Base-by-base conservation (phyloP, 352 stramenopile species). In the Globisporangium canariense region DNA sequence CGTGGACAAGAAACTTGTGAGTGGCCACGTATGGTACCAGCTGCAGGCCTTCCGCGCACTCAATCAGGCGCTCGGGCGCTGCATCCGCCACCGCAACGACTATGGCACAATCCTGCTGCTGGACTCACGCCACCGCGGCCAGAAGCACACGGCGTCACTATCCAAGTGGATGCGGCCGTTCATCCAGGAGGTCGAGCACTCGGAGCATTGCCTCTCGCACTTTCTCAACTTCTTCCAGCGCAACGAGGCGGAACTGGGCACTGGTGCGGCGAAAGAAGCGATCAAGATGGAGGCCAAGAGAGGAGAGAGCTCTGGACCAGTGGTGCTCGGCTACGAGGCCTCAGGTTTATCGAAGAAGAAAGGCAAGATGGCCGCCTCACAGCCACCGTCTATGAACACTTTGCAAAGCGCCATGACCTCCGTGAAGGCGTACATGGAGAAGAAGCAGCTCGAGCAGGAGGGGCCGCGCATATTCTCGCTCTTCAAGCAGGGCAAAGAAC, bases 61-160 rank as follows among this genome's bases (percentile, higher is more conserved):
- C 11, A 99, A 99, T 76, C 98, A 99, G 82, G 97, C 97, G 11
- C 85, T 99, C 18, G 98, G 98, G 1, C 89, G 98, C 47, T 98
- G 98, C 36, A 99, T 99, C 77, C 96, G 98, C 30, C 98, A 99
- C 73, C 88, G 91, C 4, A 76, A 90, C 32, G 98, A 99, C 74
- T 99, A 98, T 67, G 98, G 98, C 13, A 87, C 91, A 40, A 98
- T 99, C 49, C 75, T 99, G 32, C 78, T 99, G 25, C 75, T 98
- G 2, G 98, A 99, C 52, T 94, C 87, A 2, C 77, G 87, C 5
- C 85, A 93, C 70, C 78, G 82, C 4, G 80, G 79, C 32, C 76
- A 88, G 34, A 77, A 73, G 34, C 75, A 91, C 62, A 81, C 71
- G 8, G 75, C 77, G 25, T 91, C 76, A 28, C 74, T 93, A 6